Evolutionary conservation across 495 filamentous ascomycete species (phyloP).

Genomic region (Penicillium lagena): DNA sequence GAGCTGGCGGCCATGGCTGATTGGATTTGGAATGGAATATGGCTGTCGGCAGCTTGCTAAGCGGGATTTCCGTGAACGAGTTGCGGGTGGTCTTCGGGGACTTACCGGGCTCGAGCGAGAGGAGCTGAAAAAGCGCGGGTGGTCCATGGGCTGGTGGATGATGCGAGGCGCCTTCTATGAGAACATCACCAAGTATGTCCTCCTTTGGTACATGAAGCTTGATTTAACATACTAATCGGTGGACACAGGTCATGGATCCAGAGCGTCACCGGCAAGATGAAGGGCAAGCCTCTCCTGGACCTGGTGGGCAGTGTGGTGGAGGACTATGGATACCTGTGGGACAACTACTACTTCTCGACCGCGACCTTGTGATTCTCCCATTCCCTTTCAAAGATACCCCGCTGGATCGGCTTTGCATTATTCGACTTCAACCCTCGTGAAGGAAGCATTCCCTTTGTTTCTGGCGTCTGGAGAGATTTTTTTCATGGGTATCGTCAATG

Average conservation of each 20-base stretch:
- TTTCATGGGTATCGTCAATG: constrained; percentile 20
- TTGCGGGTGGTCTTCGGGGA: constrained; percentile 60
- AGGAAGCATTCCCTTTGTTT: constrained; percentile 8
- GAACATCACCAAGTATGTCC: constrained; percentile 69
- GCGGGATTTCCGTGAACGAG: constrained; percentile 58
- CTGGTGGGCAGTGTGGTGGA: constrained; percentile 77
- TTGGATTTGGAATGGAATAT: constrained; percentile 83
- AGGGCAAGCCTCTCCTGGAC: constrained; percentile 67
- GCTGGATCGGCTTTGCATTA: too few species aligned
- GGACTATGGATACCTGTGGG: constrained; percentile 97
- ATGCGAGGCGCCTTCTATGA: constrained; percentile 97
- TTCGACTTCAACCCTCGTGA: neutral
- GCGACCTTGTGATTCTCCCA: constrained; percentile 48
- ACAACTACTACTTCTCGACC: constrained; percentile 89
- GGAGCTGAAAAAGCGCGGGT: constrained; percentile 77
- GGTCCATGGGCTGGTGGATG: constrained; percentile 88
- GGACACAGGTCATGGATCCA: constrained; percentile 49
- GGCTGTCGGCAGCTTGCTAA: constrained; percentile 78
- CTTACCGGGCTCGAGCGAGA: constrained; percentile 81
- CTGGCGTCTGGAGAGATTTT: neutral
- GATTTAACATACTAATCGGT: constrained; percentile 22
- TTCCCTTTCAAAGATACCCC: constrained; percentile 18
- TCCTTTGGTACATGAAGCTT: neutral
- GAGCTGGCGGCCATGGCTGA: constrained; percentile 82
- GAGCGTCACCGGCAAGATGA: constrained; percentile 58